Evolutionary conservation across 371 early-diverging fungal species (phyloP), one percentile per base, ranked within the genome.

Genomic region (Coemansia sp.): DNA sequence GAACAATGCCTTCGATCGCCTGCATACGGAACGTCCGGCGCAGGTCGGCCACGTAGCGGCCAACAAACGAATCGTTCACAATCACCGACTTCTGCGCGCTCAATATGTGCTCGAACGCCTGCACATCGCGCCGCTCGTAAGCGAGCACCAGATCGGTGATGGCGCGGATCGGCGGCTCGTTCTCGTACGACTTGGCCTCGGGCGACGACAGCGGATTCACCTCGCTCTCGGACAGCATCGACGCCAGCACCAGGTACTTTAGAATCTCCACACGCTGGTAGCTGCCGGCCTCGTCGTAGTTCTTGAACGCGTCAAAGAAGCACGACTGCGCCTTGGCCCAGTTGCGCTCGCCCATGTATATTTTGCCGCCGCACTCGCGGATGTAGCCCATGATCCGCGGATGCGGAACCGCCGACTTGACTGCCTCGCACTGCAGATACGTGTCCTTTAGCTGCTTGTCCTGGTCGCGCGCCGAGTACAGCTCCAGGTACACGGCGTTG

Each of bases 171-270:
- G 93, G 90, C 26, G 85, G 83, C 71, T 97, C 94, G 68, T 88
- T 91, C 63, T 91, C 91, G 80, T 95, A 94, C 74, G 97, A 92
- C 72, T 94, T 94, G 5, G 96, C 95, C 79, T 98, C 98, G 78
- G 94, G 96, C 4, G 95, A 94, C 71, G 95, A 94, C 63, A 98
- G 94, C 0, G 95, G 95, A 69, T 96, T 93, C 81, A 98, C 94
- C 64, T 90, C 85, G 11, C 91, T 92, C 69, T 94, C 93, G 65
- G 90, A 91, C 65, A 98, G 76, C 95, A 98, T 95, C 72, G 92
- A 94, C 8, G 95, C 94, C 59, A 98, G 71, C 0, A 96, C 94
- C 49, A 96, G 81, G 72, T 97, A 95, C 88, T 95, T 95, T 45
- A 97, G 82, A 38, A 94, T 93, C 64, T 89, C 90, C 50, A 96